Percentiles rank a stretch among this genome's conserved stretches.
phyloP scores from a whole-genome alignment of 1,284 basidiomycete species.

The Cryptococcus hybrid region DNA sequence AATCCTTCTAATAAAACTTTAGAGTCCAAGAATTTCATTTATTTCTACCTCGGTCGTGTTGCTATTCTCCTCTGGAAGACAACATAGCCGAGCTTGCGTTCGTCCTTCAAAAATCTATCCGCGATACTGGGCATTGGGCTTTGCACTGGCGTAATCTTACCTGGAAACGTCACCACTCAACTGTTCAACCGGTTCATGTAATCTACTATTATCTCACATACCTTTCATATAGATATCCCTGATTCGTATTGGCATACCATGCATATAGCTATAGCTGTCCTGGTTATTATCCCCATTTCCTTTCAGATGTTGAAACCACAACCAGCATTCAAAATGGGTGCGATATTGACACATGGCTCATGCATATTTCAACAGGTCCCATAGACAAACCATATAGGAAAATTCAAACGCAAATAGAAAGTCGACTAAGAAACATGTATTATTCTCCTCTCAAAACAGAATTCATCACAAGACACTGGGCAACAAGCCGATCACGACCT shows the following conservation, averaged over 20 bases:
- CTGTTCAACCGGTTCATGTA: background rate
- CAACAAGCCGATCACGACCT: slow-evolving; percentile 26
- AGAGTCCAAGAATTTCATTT: slow-evolving; percentile 98
- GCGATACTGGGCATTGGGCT: too few species aligned
- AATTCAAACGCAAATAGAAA: background rate
- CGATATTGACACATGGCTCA: background rate
- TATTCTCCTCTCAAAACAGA: too few species aligned
- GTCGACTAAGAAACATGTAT: too few species aligned
- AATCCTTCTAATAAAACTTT: slow-evolving; percentile 10
- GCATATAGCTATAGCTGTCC: background rate
- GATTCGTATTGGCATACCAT: background rate
- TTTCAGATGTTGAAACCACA: too few species aligned
- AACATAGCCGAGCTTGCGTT: slow-evolving; percentile 45
- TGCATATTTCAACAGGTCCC: background rate
- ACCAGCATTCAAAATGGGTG: too few species aligned
- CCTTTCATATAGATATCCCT: background rate
- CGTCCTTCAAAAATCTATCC: background rate
- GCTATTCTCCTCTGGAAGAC: slow-evolving; percentile 95
- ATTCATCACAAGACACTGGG: too few species aligned
- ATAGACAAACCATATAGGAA: background rate
- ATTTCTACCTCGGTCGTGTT: slow-evolving; percentile 87
- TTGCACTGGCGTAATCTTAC: background rate
- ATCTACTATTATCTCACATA: background rate
- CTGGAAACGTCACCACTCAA: background rate
- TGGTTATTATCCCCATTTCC: background rate